Base-by-base conservation (phyloP, 108 stramenopile species). In the Fragilaria crotonensis region DNA sequence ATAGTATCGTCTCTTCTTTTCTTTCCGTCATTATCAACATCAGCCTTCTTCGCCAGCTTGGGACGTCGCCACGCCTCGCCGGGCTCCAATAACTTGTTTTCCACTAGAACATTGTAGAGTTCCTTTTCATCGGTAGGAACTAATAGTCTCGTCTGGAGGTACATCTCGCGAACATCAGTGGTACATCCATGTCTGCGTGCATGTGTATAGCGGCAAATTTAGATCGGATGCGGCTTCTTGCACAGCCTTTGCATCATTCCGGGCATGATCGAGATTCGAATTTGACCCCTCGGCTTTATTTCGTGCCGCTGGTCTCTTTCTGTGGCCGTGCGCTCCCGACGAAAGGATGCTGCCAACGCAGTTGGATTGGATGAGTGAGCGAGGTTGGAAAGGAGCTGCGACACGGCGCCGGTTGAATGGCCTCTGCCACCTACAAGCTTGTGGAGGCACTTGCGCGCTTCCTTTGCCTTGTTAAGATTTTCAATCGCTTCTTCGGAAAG, bases 181-280 rank as follows among this genome's bases (percentile, higher is more conserved):
- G 92, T 89, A 59, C 88, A 89, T 5, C 92, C 92, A 58, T 93
- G 92, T 11, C 90, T 84, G 7, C 83, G 54, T 20, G 83, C 85
- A 58, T 84, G 90, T 17, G 54, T 84, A 86, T 27, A 77, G 45
- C 0, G 78, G 63, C 4, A 92, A 59, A 27, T 61, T 63, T 3
- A 84, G 84, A 70, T 88, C 77, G 4, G 75, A 67, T 30, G 85
- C 90, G 4, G 79, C 87, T 48, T 80, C 64, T 51, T 63, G 62
- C 33, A 69, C 52, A 19, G 65, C 71, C 33, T 72, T 62, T 33
- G 33, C n/a, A 27, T 59, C 44, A 3, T 59, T 45, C 11, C 18
- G 21, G 2, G 45, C 58, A n/a, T 25, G 23, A 46, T 44, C 45
- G 51, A 9, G 9, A 14, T 44, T 44, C 18, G 23, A 3, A 23